Percentiles rank a stretch among this genome's conserved stretches.
phyloP scores from a whole-genome alignment of 768 basidiomycete genomes.

The Boletellus ananas region DNA sequence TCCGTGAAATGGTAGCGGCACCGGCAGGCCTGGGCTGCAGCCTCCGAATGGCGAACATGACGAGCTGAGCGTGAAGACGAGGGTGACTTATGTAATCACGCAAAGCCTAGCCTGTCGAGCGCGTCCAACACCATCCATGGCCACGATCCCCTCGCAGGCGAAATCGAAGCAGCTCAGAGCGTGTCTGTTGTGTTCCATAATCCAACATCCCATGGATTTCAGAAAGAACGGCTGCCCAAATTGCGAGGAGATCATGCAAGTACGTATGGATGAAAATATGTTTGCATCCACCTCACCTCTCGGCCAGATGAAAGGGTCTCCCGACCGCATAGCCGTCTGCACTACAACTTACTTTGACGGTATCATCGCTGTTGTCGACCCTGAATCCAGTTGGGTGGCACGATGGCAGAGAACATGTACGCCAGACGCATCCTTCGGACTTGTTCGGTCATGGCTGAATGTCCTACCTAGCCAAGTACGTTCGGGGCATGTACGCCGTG shows the following conservation, averaged over 20 bases:
- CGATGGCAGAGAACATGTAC: slow-evolving; percentile 92
- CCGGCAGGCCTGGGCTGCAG: slow-evolving; percentile 8
- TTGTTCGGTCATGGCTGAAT: slow-evolving; percentile 3
- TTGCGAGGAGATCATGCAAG: slow-evolving; percentile 94
- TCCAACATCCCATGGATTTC: slow-evolving; percentile 83
- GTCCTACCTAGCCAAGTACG: slow-evolving; percentile 69
- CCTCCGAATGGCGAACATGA: slow-evolving; percentile 19
- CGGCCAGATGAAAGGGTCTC: slow-evolving; percentile 78
- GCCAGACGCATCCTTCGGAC: slow-evolving; percentile 26
- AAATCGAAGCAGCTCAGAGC: slow-evolving; percentile 79
- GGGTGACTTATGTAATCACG: slow-evolving; percentile 23
- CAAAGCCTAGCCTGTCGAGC: not conserved
- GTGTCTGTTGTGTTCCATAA: slow-evolving; percentile 89
- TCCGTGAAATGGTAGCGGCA: slow-evolving; percentile 4
- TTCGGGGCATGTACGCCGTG: slow-evolving; percentile 89
- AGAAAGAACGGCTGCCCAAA: slow-evolving; percentile 88
- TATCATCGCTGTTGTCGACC: slow-evolving; percentile 80
- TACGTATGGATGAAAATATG: slow-evolving; percentile 32
- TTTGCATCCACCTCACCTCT: not conserved
- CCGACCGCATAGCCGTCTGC: slow-evolving; percentile 78
- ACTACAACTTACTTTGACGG: slow-evolving; percentile 95
- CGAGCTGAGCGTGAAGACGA: too few relatives aligned
- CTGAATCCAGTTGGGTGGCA: slow-evolving; percentile 91
- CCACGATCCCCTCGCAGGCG: slow-evolving; percentile 54
- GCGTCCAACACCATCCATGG: slow-evolving; percentile 27